Conservation (phyloP, 352 stramenopile species). For the Pythium dissotocum region DNA sequence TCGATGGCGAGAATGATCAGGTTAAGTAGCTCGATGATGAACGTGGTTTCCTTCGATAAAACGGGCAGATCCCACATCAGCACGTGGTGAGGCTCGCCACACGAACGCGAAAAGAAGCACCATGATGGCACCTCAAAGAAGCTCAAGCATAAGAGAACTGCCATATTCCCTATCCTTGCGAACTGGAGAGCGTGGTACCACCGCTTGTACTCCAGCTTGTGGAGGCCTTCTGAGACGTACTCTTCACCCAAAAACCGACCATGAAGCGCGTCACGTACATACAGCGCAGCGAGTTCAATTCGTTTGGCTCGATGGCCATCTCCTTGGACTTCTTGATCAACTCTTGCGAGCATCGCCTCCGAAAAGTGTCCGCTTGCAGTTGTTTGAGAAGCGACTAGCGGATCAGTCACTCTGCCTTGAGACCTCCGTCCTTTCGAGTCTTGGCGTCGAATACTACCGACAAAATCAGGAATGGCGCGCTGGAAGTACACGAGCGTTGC, state of each 20-base stretch:
- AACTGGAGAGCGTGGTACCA: constrained; percentile 51
- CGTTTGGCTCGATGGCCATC: constrained; percentile 30
- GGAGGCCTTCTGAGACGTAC: constrained; percentile 46
- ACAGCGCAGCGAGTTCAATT: constrained; percentile 47
- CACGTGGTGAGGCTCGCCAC: constrained; percentile 32
- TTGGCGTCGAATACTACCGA: constrained; percentile 28
- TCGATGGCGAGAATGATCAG: constrained; percentile 44
- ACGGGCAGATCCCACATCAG: constrained; percentile 42
- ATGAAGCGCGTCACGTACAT: constrained; percentile 46
- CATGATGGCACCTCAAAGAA: constrained; percentile 65
- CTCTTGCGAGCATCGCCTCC: not conserved
- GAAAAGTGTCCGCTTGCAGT: not conserved
- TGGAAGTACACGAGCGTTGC: constrained; percentile 35
- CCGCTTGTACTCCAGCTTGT: constrained; percentile 50
- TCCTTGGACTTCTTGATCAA: constrained; percentile 14
- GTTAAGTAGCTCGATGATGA: constrained; percentile 47
- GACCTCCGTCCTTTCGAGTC: not conserved
- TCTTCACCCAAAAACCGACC: constrained; percentile 51
- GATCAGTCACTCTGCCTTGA: not conserved
- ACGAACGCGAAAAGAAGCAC: constrained; percentile 45
- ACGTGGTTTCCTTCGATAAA: constrained; percentile 30
- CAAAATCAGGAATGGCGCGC: constrained; percentile 27
- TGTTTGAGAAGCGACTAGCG: not conserved
- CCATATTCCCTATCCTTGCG: constrained; percentile 46
- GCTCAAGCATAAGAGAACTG: constrained; percentile 41